phyloP scores from a whole-genome alignment of 768 basidiomycete species.

The Termitomyces sp. region DNA sequence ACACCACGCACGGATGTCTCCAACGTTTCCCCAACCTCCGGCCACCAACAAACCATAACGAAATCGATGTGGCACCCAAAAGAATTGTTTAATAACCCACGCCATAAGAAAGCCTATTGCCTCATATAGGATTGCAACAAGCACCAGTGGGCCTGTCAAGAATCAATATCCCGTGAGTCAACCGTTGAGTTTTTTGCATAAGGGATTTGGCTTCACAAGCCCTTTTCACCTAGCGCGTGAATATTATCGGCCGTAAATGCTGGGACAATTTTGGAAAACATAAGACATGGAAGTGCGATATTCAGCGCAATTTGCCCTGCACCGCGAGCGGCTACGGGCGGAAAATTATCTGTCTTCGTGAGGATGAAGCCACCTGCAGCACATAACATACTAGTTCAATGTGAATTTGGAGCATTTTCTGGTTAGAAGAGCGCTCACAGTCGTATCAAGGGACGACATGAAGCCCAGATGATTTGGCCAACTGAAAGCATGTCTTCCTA shows the following conservation, averaged over 20 bases:
- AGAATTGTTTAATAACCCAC: slow-evolving; percentile 54
- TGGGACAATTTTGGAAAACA: slow-evolving; percentile 73
- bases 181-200: not conserved
- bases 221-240: slow-evolving; percentile 42
- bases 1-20: slow-evolving; percentile 58
- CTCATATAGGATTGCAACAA: slow-evolving; percentile 61
- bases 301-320: slow-evolving; percentile 62
- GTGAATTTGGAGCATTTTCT: not conserved
- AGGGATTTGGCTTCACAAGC: not conserved
- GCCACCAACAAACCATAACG: slow-evolving; percentile 67
- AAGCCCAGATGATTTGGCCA: slow-evolving; percentile 59
- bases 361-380: slow-evolving; percentile 52
- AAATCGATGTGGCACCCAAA: slow-evolving; percentile 79
- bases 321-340: slow-evolving; percentile 53
- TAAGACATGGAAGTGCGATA: slow-evolving; percentile 55
- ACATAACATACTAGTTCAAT: slow-evolving; percentile 43
- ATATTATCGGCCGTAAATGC: slow-evolving; percentile 60
- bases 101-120: slow-evolving; percentile 49
- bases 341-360: slow-evolving; percentile 59
- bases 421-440: slow-evolving; percentile 35
- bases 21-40: slow-evolving; percentile 66
- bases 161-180: not conserved
- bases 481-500: slow-evolving; percentile 23
- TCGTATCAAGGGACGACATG: slow-evolving; percentile 54
- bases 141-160: slow-evolving; percentile 52